phyloP scores from a whole-genome alignment of 2,329 filamentous ascomycete species.

The Sclerotinia trifoliorum region DNA sequence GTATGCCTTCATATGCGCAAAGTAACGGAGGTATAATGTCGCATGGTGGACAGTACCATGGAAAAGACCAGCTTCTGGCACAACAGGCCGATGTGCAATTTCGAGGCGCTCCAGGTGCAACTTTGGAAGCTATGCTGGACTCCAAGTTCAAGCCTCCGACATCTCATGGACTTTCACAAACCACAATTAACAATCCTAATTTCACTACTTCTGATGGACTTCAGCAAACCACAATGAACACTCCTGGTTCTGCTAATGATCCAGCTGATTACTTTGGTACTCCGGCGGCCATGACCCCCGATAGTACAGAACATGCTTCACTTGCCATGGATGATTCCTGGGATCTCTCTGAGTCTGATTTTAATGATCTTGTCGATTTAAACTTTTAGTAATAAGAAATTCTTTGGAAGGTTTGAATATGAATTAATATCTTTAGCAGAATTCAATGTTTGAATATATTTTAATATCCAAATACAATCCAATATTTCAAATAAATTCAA shows the following conservation, averaged over 20 bases:
- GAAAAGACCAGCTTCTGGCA: not conserved
- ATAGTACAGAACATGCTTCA: not conserved
- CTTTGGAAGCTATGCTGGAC: not conserved
- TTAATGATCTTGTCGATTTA: not conserved
- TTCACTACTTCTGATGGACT: not conserved
- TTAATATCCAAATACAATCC: too few relatives aligned
- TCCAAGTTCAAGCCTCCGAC: not conserved
- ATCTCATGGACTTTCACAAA: not conserved
- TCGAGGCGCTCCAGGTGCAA: too few relatives aligned
- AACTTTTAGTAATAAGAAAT: too few relatives aligned
- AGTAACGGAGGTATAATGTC: not conserved
- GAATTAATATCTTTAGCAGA: too few relatives aligned
- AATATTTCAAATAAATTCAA: not conserved
- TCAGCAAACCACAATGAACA: not conserved
- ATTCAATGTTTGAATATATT: too few relatives aligned
- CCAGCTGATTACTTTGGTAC: too few relatives aligned
- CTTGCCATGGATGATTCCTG: not conserved
- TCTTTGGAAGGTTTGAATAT: too few relatives aligned
- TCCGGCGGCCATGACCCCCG: fast-evolving
- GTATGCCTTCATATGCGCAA: not conserved
- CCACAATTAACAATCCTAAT: not conserved
- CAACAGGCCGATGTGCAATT: not conserved
- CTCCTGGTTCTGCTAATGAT: not conserved
- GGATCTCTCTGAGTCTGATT: too few relatives aligned
- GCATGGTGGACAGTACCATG: not conserved